Evolutionary conservation across 2,329 filamentous ascomycete genomes (phyloP), one percentile per base, ranked within the genome.

Genomic region (Aspergillus ruber): DNA sequence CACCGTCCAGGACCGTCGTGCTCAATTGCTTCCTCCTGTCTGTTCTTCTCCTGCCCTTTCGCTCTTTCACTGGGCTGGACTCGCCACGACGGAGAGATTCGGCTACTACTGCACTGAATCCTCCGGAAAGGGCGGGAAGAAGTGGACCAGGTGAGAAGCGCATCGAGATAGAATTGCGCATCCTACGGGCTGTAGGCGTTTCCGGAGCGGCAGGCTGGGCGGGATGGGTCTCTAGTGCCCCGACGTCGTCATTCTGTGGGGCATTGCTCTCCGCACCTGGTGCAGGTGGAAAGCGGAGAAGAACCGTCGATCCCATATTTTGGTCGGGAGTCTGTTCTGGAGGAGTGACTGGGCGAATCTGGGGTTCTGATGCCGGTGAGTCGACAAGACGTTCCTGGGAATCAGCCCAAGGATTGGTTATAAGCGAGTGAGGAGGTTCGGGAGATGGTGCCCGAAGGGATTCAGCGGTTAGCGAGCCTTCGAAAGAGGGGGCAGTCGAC

Each of bases 91-190:
- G 75, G 21, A 85, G 69, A 18, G 81, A 77, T 53, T 86, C 82
- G 7, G 82, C 82, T 5, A 86, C 80, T 42, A 86, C 78, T 1
- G 78, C 82, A 59, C 74, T 80, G 13, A 86, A 70, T 1, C 77
- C 78, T 1, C 75, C 77, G 2, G 78, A 82, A 1, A 86, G 69
- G 0, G 83, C 81, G 25, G 78, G 77, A 1, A 82, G 74, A 4
- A 85, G 66, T 5, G 80, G 77, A 0, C 79, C 79, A 3, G 77
- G 78, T 3, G 80, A 72, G 33, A 85, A 77, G 2, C 73, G 74
- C 18, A 67, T 58, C 3, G 73, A 72, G 15, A 80, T 71, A 1
- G 76, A 77, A 53, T 74, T 71, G 42, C 75, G 72, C 12, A 61
- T 29, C 18, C 63, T 68, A 43, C 58, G 63, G 44, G 61, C 59